These are phyloP conservation scores for Candida insectalens DNA, from an alignment of 805 yeast genomes.

Conservation along the genomic window DNA sequence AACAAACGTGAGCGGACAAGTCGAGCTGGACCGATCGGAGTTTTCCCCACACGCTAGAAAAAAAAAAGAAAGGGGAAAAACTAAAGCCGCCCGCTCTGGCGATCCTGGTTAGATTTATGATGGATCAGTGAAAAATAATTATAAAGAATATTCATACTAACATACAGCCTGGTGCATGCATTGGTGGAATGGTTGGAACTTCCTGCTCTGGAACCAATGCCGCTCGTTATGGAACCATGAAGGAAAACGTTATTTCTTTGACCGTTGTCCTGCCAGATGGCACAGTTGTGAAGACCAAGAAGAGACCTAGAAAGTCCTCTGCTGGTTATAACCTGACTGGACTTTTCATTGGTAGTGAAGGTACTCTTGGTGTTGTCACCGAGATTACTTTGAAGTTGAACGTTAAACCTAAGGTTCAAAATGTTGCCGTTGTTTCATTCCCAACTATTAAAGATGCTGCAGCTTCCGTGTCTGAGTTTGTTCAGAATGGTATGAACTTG, in stretches of 20 bases:
- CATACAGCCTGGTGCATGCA: constrained; percentile 57
- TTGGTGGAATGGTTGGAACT: constrained; percentile 72
- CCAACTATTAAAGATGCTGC: constrained; percentile 60
- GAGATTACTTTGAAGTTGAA: constrained; percentile 59
- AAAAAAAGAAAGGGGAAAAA: no score
- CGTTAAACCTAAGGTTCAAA: constrained; percentile 50
- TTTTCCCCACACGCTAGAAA: no score
- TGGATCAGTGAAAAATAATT: background rate
- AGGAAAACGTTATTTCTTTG: constrained; percentile 56
- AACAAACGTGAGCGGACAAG: no score
- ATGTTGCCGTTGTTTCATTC: constrained; percentile 66
- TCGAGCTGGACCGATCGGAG: no score
- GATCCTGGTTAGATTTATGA: no score
- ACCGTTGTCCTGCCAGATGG: constrained; percentile 80
- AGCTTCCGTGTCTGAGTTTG: constrained; percentile 52
- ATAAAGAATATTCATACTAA: background rate
- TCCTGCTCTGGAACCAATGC: constrained; percentile 80
- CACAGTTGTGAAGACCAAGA: constrained; percentile 61
- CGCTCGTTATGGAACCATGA: constrained; percentile 71
- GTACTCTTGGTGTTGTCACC: constrained; percentile 66
- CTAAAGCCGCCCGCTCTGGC: no score
- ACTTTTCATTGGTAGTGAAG: constrained; percentile 74
- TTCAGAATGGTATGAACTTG: constrained; percentile 58
- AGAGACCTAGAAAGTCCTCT: constrained; percentile 66
- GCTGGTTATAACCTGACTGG: constrained; percentile 78